Conservation (phyloP, 306 rosid genomes). For the Hylodesmum podocarpum region DNA sequence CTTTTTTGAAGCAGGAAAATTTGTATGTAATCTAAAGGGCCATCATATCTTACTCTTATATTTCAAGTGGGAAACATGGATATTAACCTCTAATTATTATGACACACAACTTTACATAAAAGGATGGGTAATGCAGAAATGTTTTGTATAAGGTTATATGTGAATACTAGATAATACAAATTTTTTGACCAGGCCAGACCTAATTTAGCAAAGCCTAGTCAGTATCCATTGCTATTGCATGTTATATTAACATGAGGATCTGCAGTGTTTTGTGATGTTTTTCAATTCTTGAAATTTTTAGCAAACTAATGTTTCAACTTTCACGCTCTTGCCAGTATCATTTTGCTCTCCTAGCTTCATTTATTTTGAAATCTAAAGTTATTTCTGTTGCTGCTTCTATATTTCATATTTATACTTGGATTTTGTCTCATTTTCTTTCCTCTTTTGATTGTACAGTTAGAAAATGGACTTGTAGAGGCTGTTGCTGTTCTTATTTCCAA, state of each 20-base stretch:
- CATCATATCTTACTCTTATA: neutral
- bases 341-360: neutral
- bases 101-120: neutral
- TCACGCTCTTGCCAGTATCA: neutral
- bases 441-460: constrained; percentile 53
- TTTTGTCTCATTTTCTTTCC: constrained; percentile 32
- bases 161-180: neutral
- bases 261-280: neutral
- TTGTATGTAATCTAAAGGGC: neutral
- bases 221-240: neutral
- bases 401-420: neutral
- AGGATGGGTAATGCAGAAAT: neutral
- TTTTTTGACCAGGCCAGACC: neutral
- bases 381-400: constrained; percentile 19
- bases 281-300: neutral
- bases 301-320: neutral
- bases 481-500: constrained; percentile 85
- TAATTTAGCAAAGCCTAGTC: neutral
- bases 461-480: constrained; percentile 93
- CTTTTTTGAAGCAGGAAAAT: neutral
- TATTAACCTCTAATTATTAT: neutral
- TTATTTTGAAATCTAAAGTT: neutral
- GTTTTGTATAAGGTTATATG: neutral
- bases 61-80: neutral
- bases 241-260: neutral